These are phyloP conservation scores for Purpureocillium lavendulum DNA, from an alignment of 2,329 filamentous ascomycete species.

Conservation along the genomic window DNA sequence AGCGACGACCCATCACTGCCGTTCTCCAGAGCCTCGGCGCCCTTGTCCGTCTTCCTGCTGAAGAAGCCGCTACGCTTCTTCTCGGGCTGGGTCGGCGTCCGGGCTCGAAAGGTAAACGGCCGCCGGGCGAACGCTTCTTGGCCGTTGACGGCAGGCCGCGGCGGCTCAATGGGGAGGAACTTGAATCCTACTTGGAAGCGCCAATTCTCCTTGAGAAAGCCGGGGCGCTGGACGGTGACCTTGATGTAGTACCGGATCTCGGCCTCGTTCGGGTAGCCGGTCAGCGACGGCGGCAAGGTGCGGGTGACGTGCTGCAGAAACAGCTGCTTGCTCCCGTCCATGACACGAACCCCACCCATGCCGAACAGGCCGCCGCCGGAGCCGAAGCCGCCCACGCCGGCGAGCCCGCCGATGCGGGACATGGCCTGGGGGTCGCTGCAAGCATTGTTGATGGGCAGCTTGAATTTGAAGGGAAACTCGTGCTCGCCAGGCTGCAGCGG, in stretches of 20 bases:
- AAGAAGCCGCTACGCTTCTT: slow-evolving; percentile 56
- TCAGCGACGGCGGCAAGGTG: slow-evolving; percentile 81
- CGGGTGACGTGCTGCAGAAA: slow-evolving; percentile 67
- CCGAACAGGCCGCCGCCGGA: slow-evolving; percentile 37
- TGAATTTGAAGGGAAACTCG: slow-evolving; percentile 71
- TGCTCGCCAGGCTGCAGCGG: slow-evolving; percentile 62
- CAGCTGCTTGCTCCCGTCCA: slow-evolving; percentile 55
- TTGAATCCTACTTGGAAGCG: slow-evolving; percentile 63
- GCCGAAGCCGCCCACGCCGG: slow-evolving; percentile 43
- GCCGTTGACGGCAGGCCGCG: slow-evolving; percentile 55
- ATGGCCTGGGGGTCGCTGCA: slow-evolving; percentile 49
- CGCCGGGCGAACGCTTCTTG: slow-evolving; percentile 82
- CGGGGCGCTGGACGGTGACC: slow-evolving; percentile 83
- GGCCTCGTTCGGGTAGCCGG: slow-evolving; percentile 77
- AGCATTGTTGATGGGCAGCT: slow-evolving; percentile 68
- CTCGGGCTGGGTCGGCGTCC: slow-evolving; percentile 20
- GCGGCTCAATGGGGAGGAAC: slow-evolving; percentile 88
- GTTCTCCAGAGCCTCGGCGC: slow-evolving; percentile 6
- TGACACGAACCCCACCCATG: slow-evolving; percentile 45
- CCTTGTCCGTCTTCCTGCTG: slow-evolving; percentile 25
- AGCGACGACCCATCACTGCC: too few species aligned
- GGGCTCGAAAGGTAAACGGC: slow-evolving; percentile 48
- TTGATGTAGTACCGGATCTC: slow-evolving; percentile 95
- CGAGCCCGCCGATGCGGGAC: slow-evolving; percentile 44
- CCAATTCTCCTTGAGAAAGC: slow-evolving; percentile 86